phyloP scores from a whole-genome alignment of 108 stramenopile species.

The Halocafeteria seosinensis region DNA sequence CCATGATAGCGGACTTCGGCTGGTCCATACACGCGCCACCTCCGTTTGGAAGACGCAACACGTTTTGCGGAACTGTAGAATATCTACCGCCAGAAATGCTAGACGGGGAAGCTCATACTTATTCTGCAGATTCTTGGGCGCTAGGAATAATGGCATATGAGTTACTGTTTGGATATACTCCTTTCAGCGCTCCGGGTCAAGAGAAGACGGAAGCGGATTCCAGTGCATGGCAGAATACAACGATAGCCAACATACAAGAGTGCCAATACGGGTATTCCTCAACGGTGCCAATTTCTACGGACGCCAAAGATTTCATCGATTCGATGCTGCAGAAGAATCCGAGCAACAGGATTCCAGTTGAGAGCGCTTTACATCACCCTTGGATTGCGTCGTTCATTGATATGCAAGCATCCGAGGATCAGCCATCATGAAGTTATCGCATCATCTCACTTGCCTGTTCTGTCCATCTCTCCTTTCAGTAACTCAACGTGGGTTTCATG shows the following conservation, averaged over 20 bases:
- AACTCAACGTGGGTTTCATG: too few relatives aligned
- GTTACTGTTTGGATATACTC: slow-evolving; percentile 18
- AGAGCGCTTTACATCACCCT: too few relatives aligned
- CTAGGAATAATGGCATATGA: slow-evolving; percentile 46
- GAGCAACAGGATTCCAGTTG: too few relatives aligned
- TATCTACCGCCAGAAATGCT: slow-evolving; percentile 98
- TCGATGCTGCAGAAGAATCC: neutral
- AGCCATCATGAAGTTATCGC: too few relatives aligned
- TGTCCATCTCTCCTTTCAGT: too few relatives aligned
- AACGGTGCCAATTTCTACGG: neutral
- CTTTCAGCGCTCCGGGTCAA: slow-evolving; percentile 13
- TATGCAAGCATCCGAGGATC: too few relatives aligned
- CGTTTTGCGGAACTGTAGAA: slow-evolving; percentile 69
- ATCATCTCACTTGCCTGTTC: too few relatives aligned
- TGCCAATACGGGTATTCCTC: too few relatives aligned
- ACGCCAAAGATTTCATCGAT: neutral
- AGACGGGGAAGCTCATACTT: slow-evolving; percentile 67
- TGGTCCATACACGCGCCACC: slow-evolving; percentile 65
- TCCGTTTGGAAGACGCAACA: neutral
- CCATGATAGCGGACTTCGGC: slow-evolving; percentile 88
- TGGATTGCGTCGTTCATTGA: too few relatives aligned
- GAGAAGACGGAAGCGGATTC: too few relatives aligned
- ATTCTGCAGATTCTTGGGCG: slow-evolving; percentile 74
- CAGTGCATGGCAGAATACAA: too few relatives aligned
- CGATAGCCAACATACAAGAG: too few relatives aligned